phyloP scores from a whole-genome alignment of 192 early-diverging fungal species.

The Coemansia sp. region DNA sequence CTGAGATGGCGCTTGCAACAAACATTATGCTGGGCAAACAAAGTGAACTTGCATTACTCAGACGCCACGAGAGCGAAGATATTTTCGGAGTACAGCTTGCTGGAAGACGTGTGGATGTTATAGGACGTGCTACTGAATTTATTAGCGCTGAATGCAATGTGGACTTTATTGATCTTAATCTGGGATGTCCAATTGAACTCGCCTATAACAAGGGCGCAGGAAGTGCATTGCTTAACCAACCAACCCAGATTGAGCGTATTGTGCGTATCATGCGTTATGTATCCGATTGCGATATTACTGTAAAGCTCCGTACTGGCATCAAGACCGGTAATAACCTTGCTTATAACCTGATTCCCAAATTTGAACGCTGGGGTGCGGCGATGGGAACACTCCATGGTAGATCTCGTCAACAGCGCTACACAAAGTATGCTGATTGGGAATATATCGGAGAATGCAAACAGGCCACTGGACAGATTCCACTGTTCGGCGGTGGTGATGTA shows the following conservation, averaged over 20 bases:
- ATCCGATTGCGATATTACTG: conserved; percentile 79
- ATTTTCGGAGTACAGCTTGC: conserved; percentile 93
- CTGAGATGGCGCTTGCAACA: conserved; percentile 84
- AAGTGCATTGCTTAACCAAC: conserved; percentile 71
- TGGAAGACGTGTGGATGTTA: conserved; percentile 59
- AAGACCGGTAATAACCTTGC: conserved; percentile 64
- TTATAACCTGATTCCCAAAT: conserved; percentile 68
- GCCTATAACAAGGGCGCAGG: conserved; percentile 81
- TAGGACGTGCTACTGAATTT: conserved; percentile 67
- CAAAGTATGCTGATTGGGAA: conserved; percentile 85
- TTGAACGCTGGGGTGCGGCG: conserved; percentile 63
- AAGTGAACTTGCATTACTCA: conserved; percentile 78
- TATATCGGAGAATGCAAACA: conserved; percentile 73
- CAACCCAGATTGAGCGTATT: conserved; percentile 70
- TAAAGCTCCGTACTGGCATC: conserved; percentile 85
- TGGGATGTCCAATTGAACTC: conserved; percentile 94
- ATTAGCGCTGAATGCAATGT: conserved; percentile 66
- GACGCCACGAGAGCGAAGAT: conserved; percentile 82
- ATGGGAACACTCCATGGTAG: conserved; percentile 86
- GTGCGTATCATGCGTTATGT: conserved; percentile 69
- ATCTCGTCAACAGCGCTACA: conserved; percentile 89
- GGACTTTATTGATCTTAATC: conserved; percentile 95
- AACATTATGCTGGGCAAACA: conserved; percentile 70
- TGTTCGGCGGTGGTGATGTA: conserved; percentile 86
- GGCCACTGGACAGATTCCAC: conserved; percentile 42